These are phyloP conservation scores for Piper betle DNA, from an alignment of 164 flowering plant species.

Conservation along the genomic window DNA sequence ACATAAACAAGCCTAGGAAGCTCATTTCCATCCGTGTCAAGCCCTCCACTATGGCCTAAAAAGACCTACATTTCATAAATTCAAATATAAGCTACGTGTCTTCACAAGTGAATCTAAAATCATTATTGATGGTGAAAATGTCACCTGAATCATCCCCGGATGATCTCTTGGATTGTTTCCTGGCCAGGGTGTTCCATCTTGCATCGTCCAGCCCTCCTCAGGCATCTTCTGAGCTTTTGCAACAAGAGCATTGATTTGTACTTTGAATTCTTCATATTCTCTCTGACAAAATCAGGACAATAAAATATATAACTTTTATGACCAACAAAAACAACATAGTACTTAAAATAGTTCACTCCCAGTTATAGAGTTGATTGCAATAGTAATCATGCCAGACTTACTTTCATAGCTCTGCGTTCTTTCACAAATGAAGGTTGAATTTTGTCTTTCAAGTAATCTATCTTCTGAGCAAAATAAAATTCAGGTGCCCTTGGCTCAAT, in stretches of 20 bases:
- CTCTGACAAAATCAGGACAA: conserved; percentile 34
- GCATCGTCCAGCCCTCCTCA: too few relatives aligned
- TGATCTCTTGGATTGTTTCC: conserved; percentile 15
- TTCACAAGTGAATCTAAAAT: neutral
- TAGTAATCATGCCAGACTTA: neutral
- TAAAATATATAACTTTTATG: too few relatives aligned
- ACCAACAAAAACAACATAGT: too few relatives aligned
- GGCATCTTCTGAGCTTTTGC: too few relatives aligned
- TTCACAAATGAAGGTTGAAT: conserved; percentile 30
- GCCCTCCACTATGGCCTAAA: conserved; percentile 92
- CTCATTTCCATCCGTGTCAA: conserved; percentile 26
- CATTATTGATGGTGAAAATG: neutral
- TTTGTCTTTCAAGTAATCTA: too few relatives aligned
- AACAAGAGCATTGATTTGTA: conserved; percentile 76
- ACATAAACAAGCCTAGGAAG: too few relatives aligned
- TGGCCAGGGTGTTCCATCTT: too few relatives aligned
- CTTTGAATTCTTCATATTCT: conserved; percentile 92
- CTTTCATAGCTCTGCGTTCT: conserved; percentile 56
- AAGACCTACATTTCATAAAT: conserved; percentile 47
- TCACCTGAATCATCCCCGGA: conserved; percentile 99
- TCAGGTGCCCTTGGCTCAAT: too few relatives aligned
- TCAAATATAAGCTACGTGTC: neutral
- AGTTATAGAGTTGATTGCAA: conserved; percentile 36
- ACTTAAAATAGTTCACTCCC: conserved; percentile 11
- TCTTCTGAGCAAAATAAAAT: too few relatives aligned